phyloP scores from a whole-genome alignment of 2,329 filamentous ascomycete genomes.

The Raffaelea albimanens region DNA sequence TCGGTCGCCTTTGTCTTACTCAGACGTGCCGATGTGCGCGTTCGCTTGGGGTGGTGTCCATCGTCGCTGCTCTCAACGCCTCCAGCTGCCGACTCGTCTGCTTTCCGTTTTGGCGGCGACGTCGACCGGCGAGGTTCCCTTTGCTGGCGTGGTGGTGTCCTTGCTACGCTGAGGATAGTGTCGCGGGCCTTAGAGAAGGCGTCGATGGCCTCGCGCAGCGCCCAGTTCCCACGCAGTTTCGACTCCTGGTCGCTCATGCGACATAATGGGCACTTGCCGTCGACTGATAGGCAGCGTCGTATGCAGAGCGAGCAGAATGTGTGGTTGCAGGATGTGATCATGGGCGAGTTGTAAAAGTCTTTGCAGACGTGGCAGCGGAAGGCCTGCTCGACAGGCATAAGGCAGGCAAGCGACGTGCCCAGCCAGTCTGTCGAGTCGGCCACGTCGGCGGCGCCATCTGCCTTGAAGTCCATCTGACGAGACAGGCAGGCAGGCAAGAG shows the following conservation, averaged over 20 bases:
- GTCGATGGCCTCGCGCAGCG: conserved; percentile 74
- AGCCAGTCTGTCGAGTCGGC: conserved; percentile 83
- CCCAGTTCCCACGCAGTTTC: conserved; percentile 76
- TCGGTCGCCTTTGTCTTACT: conserved; percentile 32
- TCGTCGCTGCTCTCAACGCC: conserved; percentile 8
- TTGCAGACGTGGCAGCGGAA: conserved; percentile 96
- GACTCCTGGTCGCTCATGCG: conserved; percentile 70
- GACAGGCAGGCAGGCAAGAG: not conserved
- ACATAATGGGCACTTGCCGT: conserved; percentile 84
- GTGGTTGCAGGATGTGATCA: conserved; percentile 90
- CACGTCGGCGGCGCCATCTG: conserved; percentile 29
- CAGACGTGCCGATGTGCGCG: conserved; percentile 42
- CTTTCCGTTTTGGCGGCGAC: conserved; percentile 43
- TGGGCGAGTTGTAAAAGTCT: conserved; percentile 89
- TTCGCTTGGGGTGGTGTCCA: conserved; percentile 32
- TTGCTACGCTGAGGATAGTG: conserved; percentile 55
- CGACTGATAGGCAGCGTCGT: conserved; percentile 68
- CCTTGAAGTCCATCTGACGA: conserved; percentile 5
- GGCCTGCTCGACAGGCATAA: conserved; percentile 68
- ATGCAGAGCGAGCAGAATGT: conserved; percentile 98
- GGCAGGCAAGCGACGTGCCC: conserved; percentile 53
- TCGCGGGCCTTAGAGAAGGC: conserved; percentile 61
- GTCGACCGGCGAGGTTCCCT: not conserved
- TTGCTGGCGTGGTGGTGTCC: conserved; percentile 19
- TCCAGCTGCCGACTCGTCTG: conserved; percentile 9